Evolutionary conservation across 2,329 filamentous ascomycete species (phyloP).

Genomic region (Fusarium luffae): DNA sequence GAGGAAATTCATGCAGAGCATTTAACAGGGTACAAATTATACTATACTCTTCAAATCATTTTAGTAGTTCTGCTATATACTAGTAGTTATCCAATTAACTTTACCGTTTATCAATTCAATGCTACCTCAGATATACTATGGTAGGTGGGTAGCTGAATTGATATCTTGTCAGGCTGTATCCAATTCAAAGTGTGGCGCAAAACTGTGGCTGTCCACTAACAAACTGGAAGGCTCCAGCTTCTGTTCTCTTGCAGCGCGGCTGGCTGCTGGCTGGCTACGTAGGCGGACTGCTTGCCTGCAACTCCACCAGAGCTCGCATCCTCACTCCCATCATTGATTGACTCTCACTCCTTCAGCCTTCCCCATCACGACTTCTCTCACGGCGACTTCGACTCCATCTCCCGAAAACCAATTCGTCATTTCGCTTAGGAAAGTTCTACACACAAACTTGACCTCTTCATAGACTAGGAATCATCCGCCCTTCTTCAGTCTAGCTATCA

Average conservation of each 20-base stretch:
- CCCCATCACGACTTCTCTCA: constrained; percentile 1
- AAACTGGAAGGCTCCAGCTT: constrained; percentile 27
- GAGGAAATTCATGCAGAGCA: not conserved
- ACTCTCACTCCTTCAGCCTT: constrained; percentile 27
- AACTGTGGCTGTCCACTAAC: constrained; percentile 34
- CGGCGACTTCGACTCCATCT: not conserved
- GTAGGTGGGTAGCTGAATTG: not conserved
- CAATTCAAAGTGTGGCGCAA: constrained; percentile 29
- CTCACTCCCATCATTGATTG: constrained; percentile 29
- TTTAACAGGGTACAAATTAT: not conserved
- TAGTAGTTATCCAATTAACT: not conserved
- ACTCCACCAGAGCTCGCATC: constrained; percentile 45
- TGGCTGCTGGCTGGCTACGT: constrained; percentile 45
- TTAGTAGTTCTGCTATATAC: not conserved
- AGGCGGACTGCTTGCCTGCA: constrained; percentile 55
- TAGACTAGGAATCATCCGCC: constrained; percentile 13
- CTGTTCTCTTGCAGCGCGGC: constrained; percentile 18
- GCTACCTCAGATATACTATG: not conserved
- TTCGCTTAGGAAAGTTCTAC: not conserved
- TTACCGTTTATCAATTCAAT: not conserved
- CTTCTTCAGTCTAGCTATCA: constrained; percentile 24
- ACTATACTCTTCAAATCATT: too few relatives aligned
- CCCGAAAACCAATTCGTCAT: not conserved
- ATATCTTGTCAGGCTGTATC: not conserved
- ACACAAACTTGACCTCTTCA: constrained; percentile 1